These are phyloP conservation scores for Backusella circina DNA, from an alignment of 192 early-diverging fungal species.

Conservation along the genomic window DNA sequence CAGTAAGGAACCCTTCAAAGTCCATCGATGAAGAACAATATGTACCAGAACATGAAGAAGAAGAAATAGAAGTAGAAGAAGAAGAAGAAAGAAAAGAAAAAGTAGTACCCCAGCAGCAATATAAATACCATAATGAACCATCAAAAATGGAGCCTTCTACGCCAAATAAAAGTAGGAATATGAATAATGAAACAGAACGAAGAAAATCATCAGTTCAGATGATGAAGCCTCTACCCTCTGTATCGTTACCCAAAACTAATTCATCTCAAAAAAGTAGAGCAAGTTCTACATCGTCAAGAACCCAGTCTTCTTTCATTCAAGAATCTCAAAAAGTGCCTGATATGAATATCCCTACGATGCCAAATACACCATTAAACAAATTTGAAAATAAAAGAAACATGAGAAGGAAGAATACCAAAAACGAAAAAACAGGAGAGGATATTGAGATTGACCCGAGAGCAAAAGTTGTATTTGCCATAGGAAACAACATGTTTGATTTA, in stretches of 20 bases:
- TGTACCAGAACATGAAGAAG: not conserved
- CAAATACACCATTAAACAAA: not conserved
- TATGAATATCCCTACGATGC: not conserved
- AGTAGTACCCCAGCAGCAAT: not conserved
- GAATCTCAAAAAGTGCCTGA: not conserved
- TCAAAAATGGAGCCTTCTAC: not conserved
- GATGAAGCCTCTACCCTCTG: not conserved
- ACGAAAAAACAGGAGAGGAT: conserved; percentile 13
- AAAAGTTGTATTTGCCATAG: conserved; percentile 36
- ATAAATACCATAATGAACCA: not conserved
- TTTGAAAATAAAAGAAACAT: not conserved
- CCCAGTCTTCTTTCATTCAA: not conserved
- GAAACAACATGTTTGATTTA: conserved; percentile 40
- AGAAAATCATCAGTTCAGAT: not conserved
- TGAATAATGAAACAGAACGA: not conserved
- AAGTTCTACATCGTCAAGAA: not conserved
- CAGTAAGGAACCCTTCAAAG: not conserved
- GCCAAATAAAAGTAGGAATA: not conserved
- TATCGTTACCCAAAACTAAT: not conserved
- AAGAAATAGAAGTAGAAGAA: not conserved
- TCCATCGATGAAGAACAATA: not conserved
- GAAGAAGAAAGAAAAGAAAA: not conserved
- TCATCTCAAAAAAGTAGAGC: not conserved
- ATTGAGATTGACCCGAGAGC: conserved; percentile 32
- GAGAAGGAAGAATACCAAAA: not conserved